A percentile compares a stretch with the other conserved stretches of the same genome.
Conservation (phyloP, 345 rosid species). For the Citrus australasica region DNA sequence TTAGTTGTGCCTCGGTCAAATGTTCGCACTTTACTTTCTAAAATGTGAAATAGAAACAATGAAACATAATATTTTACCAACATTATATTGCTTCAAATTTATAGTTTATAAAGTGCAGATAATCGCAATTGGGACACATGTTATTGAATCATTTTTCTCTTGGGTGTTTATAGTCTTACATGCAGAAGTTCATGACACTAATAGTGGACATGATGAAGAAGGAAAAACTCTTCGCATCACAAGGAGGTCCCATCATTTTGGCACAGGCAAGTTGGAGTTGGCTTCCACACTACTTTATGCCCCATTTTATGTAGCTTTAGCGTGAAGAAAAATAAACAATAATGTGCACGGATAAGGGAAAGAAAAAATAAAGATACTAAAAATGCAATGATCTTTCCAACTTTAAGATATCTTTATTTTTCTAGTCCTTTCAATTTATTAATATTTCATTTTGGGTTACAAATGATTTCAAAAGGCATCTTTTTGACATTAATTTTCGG, state of each 20-base stretch:
- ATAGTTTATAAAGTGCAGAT: too few species aligned
- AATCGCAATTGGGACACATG: too few species aligned
- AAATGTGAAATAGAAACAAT: too few species aligned
- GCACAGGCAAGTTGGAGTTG: constrained; percentile 51
- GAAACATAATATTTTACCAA: neutral
- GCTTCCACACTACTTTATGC: neutral
- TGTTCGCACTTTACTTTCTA: too few species aligned
- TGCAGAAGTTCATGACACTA: constrained; percentile 71
- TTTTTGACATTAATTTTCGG: neutral
- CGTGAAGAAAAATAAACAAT: neutral
- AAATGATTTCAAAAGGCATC: neutral
- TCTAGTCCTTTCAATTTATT: too few species aligned
- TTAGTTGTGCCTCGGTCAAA: neutral
- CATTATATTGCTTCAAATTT: too few species aligned
- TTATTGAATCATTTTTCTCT: neutral
- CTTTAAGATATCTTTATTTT: too few species aligned
- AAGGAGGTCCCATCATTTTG: constrained; percentile 95
- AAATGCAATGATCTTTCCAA: neutral
- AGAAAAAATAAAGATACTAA: too few species aligned
- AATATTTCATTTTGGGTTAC: neutral
- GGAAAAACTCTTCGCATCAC: constrained; percentile 90
- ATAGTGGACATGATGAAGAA: constrained; percentile 79
- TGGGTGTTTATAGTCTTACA: constrained; percentile 50
- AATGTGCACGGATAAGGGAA: too few species aligned
- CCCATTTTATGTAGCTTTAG: neutral